Percentiles rank a stretch among this genome's conserved stretches.
Evolutionary conservation across 768 basidiomycete genomes (phyloP).

Genomic region (Rhizopogon vesiculosus): DNA sequence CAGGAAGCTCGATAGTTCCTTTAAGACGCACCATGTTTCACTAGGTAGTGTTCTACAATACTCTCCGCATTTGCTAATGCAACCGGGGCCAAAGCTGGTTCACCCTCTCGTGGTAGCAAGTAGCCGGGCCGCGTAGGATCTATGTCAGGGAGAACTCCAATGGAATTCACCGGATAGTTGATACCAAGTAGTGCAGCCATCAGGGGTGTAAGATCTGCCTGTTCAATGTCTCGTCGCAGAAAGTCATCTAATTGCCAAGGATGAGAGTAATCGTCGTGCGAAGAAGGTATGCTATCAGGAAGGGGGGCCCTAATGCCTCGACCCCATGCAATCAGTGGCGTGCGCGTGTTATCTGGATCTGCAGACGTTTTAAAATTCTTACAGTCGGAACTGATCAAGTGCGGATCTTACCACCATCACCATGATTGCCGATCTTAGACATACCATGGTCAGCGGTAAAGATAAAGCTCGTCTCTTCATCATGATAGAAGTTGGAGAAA

Average conservation of each 20-base stretch:
- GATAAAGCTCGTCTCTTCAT: constrained; percentile 66
- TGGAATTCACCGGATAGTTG: constrained; percentile 77
- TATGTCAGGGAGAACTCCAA: constrained; percentile 76
- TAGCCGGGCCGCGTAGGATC: constrained; percentile 59
- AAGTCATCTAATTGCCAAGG: constrained; percentile 59
- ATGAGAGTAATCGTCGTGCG: constrained; percentile 66
- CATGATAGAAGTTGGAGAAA: constrained; percentile 58
- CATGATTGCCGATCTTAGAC: constrained; percentile 85
- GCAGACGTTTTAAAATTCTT: constrained; percentile 2
- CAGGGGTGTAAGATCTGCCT: constrained; percentile 76
- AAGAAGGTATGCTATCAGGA: constrained; percentile 46
- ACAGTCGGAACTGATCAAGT: background rate
- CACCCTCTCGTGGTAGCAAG: constrained; percentile 42
- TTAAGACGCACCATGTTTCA: constrained; percentile 61
- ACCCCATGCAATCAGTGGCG: constrained; percentile 82
- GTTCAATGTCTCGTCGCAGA: constrained; percentile 70
- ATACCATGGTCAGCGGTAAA: constrained; percentile 92
- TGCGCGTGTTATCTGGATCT: constrained; percentile 88
- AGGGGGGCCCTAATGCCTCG: constrained; percentile 70
- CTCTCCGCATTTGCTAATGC: constrained; percentile 66
- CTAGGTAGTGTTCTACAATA: constrained; percentile 69
- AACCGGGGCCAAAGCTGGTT: constrained; percentile 45
- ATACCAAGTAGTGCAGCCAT: constrained; percentile 76
- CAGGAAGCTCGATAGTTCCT: background rate
- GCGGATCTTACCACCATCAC: constrained; percentile 64